These are phyloP conservation scores for Magnaporthiopsis rhizophila DNA, from an alignment of 2,329 filamentous ascomycete species.

Conservation along the genomic window DNA sequence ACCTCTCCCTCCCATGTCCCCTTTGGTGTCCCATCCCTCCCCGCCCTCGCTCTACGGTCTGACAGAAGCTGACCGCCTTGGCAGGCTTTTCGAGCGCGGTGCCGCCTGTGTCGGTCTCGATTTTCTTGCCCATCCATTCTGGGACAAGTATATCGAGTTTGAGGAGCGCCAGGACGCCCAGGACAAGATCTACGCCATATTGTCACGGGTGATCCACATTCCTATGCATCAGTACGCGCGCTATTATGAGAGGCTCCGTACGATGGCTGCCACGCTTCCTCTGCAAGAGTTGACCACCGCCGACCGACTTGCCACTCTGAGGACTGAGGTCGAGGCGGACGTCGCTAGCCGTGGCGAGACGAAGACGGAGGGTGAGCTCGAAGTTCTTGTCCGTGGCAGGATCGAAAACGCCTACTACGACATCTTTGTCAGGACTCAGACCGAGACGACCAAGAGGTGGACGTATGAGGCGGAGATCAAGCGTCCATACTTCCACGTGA, in stretches of 20 bases:
- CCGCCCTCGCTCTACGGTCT: constrained; percentile 12
- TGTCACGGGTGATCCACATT: constrained; percentile 75
- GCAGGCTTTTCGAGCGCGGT: constrained; percentile 86
- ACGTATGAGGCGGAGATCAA: constrained; percentile 92
- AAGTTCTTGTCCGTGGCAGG: constrained; percentile 72
- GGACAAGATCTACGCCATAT: constrained; percentile 77
- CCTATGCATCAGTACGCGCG: constrained; percentile 93
- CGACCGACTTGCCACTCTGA: constrained; percentile 60
- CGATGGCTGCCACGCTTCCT: constrained; percentile 64
- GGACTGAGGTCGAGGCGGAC: constrained; percentile 64
- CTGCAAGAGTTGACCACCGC: constrained; percentile 63
- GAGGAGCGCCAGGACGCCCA: constrained; percentile 82
- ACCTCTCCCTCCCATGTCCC: constrained; percentile 30
- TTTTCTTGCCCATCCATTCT: constrained; percentile 91
- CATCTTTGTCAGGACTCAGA: constrained; percentile 71
- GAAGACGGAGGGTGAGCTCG: constrained; percentile 66
- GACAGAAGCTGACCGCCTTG: constrained; percentile 20
- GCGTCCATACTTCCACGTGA: constrained; percentile 93
- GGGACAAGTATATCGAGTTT: constrained; percentile 98
- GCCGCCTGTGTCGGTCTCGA: constrained; percentile 80
- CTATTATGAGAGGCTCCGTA: constrained; percentile 87
- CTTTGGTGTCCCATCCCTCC: constrained; percentile 17
- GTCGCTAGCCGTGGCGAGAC: constrained; percentile 40
- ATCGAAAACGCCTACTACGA: constrained; percentile 77
- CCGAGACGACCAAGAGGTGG: constrained; percentile 88